A percentile compares a stretch with the other conserved stretches of the same genome.
Conservation (phyloP, 2,329 filamentous ascomycete genomes). For the Fusarium napiforme region DNA sequence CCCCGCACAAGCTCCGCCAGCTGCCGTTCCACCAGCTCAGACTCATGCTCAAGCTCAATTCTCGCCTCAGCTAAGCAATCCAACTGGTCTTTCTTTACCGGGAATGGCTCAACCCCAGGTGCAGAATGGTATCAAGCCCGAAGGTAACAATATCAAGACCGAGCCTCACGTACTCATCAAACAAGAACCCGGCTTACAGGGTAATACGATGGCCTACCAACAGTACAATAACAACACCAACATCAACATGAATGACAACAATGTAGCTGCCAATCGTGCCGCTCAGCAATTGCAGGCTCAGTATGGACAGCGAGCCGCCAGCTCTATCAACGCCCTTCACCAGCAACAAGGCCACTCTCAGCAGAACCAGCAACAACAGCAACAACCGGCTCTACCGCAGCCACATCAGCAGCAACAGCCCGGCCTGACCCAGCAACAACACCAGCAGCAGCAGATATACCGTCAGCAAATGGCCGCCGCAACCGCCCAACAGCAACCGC, state of each 20-base stretch:
- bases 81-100: constrained; percentile 46
- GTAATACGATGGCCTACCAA: constrained; percentile 49
- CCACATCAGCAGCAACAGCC: constrained; percentile 47
- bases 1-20: constrained; percentile 50
- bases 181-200: constrained; percentile 55
- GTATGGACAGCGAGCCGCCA: constrained; percentile 72
- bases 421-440: constrained; percentile 46
- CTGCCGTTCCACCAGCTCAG: constrained; percentile 38
- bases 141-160: constrained; percentile 58
- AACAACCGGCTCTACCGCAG: constrained; percentile 43
- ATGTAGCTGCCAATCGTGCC: constrained; percentile 64
- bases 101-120: constrained; percentile 43
- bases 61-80: constrained; percentile 42
- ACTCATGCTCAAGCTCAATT: constrained; percentile 49
- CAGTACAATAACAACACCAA: constrained; percentile 44
- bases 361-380: constrained; percentile 32
- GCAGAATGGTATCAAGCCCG: constrained; percentile 56
- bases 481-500: constrained; percentile 47
- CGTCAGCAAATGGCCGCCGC: constrained; percentile 45
- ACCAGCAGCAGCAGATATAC: constrained; percentile 51
- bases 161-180: constrained; percentile 59
- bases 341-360: constrained; percentile 46
- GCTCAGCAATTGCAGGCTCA: constrained; percentile 66
- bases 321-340: constrained; percentile 73
- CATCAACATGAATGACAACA: constrained; percentile 46